Evolutionary conservation across 306 rosid genomes (phyloP).

Genomic region (Geum urbanum): DNA sequence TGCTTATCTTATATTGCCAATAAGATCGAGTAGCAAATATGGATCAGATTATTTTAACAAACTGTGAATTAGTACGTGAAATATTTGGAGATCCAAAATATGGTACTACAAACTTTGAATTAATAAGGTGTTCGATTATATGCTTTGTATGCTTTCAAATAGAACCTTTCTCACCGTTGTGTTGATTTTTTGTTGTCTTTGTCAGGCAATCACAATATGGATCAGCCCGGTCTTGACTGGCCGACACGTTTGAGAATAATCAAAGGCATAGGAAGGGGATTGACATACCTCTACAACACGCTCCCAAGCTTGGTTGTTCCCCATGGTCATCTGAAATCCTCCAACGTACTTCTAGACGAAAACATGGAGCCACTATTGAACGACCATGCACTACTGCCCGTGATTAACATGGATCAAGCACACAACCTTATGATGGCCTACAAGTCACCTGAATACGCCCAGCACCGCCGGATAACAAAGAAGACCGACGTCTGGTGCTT

Average conservation of each 20-base stretch:
- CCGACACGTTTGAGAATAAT: slow-evolving; percentile 70
- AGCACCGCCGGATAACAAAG: slow-evolving; percentile 65
- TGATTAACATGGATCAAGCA: slow-evolving; percentile 62
- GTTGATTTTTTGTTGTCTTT: neutral
- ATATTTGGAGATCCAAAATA: no score
- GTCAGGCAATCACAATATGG: slow-evolving; percentile 53
- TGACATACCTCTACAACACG: slow-evolving; percentile 53
- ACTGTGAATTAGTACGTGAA: no score
- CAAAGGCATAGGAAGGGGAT: slow-evolving; percentile 68
- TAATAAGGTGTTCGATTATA: no score
- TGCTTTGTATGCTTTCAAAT: neutral
- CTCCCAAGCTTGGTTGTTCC: slow-evolving; percentile 65
- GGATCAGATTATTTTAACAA: no score
- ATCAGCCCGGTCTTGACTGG: slow-evolving; percentile 66
- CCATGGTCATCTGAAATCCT: slow-evolving; percentile 91
- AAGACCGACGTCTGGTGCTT: slow-evolving; percentile 84
- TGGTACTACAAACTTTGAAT: no score
- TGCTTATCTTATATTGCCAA: no score
- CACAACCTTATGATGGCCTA: slow-evolving; percentile 76
- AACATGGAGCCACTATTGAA: slow-evolving; percentile 61
- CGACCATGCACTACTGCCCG: slow-evolving; percentile 61
- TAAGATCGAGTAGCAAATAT: no score
- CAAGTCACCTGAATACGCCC: slow-evolving; percentile 85
- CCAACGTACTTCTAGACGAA: slow-evolving; percentile 69
- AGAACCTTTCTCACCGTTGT: neutral